phyloP scores from a whole-genome alignment of 352 stramenopile genomes.

The Hyaloperonospora arabidopsidis region DNA sequence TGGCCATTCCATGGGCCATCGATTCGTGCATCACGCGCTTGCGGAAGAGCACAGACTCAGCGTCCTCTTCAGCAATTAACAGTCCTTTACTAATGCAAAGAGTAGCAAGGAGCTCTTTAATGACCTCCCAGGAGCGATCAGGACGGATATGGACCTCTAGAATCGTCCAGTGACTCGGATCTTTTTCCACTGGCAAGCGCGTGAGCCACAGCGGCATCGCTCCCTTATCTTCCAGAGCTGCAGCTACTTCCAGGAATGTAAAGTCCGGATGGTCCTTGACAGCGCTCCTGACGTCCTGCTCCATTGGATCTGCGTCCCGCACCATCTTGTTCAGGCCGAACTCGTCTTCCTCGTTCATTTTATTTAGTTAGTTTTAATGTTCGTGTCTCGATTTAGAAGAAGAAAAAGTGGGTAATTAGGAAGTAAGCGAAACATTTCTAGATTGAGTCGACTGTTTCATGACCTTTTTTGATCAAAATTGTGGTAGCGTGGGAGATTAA shows the following conservation, averaged over 20 bases:
- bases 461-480: too few relatives aligned
- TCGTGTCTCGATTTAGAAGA: too few relatives aligned
- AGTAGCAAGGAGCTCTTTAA: constrained; percentile 73
- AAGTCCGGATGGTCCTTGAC: constrained; percentile 73
- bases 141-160: constrained; percentile 62
- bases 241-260: constrained; percentile 34
- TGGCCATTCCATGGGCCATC: constrained; percentile 56
- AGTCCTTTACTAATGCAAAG: constrained; percentile 73
- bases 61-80: constrained; percentile 44
- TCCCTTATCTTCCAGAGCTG: constrained; percentile 25
- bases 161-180: constrained; percentile 59
- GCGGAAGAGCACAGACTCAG: constrained; percentile 60
- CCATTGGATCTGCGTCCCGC: constrained; percentile 60
- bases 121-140: constrained; percentile 61
- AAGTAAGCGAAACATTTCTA: too few relatives aligned
- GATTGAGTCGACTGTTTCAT: too few relatives aligned
- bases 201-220: constrained; percentile 47
- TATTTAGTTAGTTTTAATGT: too few relatives aligned
- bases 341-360: constrained; percentile 56
- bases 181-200: constrained; percentile 48
- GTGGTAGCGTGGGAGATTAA: too few relatives aligned
- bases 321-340: constrained; percentile 59
- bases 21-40: constrained; percentile 56
- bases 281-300: constrained; percentile 37
- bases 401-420: too few relatives aligned